A percentile compares a stretch with the other conserved stretches of the same genome.
Evolutionary conservation across 2,329 filamentous ascomycete genomes (phyloP).

Genomic region (Aspergillus sp.): DNA sequence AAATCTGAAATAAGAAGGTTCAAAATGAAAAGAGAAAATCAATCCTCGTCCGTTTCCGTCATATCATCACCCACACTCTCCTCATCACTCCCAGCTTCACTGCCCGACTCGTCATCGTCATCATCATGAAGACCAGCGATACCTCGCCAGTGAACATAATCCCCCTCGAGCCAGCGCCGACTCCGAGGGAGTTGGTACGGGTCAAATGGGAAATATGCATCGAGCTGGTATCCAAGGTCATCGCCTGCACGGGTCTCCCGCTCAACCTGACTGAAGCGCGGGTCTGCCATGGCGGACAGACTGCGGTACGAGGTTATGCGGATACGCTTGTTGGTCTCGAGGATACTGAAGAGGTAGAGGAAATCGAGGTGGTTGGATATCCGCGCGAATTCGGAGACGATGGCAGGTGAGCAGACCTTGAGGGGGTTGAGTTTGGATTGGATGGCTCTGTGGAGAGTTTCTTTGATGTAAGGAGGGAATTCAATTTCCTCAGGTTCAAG

Average conservation of each 20-base stretch:
- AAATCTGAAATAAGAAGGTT: background rate
- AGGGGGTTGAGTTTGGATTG: constrained; percentile 88
- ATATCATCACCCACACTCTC: constrained; percentile 36
- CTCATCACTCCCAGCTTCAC: constrained; percentile 28
- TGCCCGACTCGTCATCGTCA: constrained; percentile 45
- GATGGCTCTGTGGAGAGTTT: constrained; percentile 68
- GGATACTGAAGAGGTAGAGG: constrained; percentile 78
- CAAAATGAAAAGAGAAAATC: background rate
- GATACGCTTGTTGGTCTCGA: constrained; percentile 89
- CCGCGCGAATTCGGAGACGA: constrained; percentile 86
- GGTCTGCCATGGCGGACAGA: constrained; percentile 30
- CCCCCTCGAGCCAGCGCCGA: constrained; percentile 76
- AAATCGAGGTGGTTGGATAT: constrained; percentile 80
- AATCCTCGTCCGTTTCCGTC: constrained; percentile 40
- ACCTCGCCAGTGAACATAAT: constrained; percentile 75
- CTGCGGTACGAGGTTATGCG: constrained; percentile 63
- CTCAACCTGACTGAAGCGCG: constrained; percentile 39
- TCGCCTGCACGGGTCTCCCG: constrained; percentile 55
- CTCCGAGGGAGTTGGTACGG: constrained; percentile 87
- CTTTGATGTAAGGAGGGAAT: constrained; percentile 69
- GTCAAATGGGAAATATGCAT: constrained; percentile 95
- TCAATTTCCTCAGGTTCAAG: constrained; percentile 61
- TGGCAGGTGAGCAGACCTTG: constrained; percentile 84
- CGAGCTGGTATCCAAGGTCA: constrained; percentile 75
- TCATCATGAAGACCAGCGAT: constrained; percentile 62